Percentiles rank a stretch among this genome's conserved stretches.
These are phyloP conservation scores for Botryotinia convoluta DNA, from an alignment of 2,329 filamentous ascomycete species.

Conservation along the genomic window DNA sequence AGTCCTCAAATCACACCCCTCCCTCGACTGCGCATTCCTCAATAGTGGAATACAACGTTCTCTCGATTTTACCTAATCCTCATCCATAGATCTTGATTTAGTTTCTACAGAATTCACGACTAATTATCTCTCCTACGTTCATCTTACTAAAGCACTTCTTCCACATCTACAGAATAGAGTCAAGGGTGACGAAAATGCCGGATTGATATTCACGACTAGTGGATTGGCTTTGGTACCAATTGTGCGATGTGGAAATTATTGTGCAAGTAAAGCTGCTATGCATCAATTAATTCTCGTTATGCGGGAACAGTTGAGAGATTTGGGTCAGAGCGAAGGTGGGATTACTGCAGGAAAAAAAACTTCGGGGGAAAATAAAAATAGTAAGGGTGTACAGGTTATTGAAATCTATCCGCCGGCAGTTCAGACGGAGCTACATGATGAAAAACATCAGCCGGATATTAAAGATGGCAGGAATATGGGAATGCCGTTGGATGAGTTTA, in stretches of 20 bases:
- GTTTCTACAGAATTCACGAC: conserved; percentile 43
- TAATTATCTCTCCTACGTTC: conserved; percentile 46
- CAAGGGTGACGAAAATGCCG: conserved; percentile 5
- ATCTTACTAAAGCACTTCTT: conserved; percentile 39
- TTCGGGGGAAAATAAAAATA: conserved; percentile 24
- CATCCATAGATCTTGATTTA: conserved; percentile 22
- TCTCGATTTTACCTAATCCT: conserved; percentile 29
- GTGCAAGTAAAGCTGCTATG: conserved; percentile 46
- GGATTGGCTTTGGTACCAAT: conserved; percentile 28
- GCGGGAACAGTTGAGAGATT: conserved; percentile 43
- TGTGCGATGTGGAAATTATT: conserved; percentile 38
- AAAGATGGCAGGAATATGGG: conserved; percentile 45
- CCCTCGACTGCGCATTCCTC: conserved; percentile 38
- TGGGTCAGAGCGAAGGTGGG: conserved; percentile 20
- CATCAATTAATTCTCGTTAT: conserved; percentile 44
- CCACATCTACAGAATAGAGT: conserved; percentile 36
- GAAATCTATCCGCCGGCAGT: conserved; percentile 43
- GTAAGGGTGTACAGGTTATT: conserved; percentile 39
- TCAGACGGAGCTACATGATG: conserved; percentile 46
- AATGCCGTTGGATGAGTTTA: conserved; percentile 49
- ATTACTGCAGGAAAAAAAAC: too few relatives aligned
- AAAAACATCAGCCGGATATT: conserved; percentile 44
- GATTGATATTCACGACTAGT: conserved; percentile 29
- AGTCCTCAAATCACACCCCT: conserved; percentile 9
- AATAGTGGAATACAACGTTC: conserved; percentile 37